Base-by-base conservation (phyloP, 2,329 filamentous ascomycete species). In the Fusarium euwallaceae region DNA sequence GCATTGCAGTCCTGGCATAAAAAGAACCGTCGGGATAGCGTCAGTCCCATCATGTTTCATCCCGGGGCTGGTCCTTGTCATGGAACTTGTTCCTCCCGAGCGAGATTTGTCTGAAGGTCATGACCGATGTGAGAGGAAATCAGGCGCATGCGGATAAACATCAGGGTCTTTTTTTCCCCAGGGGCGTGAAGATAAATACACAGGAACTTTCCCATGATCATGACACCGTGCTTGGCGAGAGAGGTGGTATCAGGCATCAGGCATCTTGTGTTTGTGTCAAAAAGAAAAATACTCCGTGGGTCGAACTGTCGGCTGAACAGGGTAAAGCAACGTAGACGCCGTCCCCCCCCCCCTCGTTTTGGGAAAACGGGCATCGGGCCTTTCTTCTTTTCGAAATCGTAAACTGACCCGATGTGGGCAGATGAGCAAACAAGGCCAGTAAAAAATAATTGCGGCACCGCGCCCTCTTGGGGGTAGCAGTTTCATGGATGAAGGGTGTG, bases 401-500 rank as follows among this genome's bases (percentile, higher is more conserved):
- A 64, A 64, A 76, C 70, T 58, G 67, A 67, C 64, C 63, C 59
- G 51, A 70, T 67, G 67, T 71, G 72, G 56, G 69, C 67, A 70
- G 74, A 72, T 64, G 66, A 62, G 48, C 51, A 58, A 55, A 70
- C 27, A 58, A 32, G 32, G 32, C 32, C 32, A 32, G 32, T 32
- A 32, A 64, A 58, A 20, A 56, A 48, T 32, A 45, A 63, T 53
- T 61, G 58, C 41, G 36, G 53, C 36, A 11, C 32, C 32, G 29
- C 32, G 32, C 32, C 32, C 29, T 32, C 58, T 61, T 64, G 37
- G 64, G 64, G 48, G 41, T n/a, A 29, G 45, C 22, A 63, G 12
- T 51, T 43, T 27, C 69, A 56, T 70, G 61, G 66, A 64, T 72
- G 66, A 71, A 77, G 75, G 73, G 76, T 78, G 76, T 64, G 63